Conservation (phyloP, 441 rosid species). For the Mallotus japonicus region DNA sequence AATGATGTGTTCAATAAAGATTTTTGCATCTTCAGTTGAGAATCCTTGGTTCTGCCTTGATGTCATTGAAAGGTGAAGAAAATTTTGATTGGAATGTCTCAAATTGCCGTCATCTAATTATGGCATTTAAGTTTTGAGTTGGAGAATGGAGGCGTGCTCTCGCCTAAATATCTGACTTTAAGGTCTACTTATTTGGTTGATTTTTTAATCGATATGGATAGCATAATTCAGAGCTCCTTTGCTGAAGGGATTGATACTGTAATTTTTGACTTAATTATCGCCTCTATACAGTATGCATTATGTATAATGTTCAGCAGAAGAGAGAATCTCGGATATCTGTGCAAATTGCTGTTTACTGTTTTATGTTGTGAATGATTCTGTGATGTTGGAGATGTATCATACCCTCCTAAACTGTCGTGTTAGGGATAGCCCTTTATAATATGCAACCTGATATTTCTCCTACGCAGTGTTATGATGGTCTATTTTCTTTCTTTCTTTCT, state of each 20-base stretch:
- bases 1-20: neutral
- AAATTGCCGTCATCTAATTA: neutral
- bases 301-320: neutral
- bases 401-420: no score
- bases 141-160: neutral
- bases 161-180: neutral
- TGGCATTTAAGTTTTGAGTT: neutral
- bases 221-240: neutral
- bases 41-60: neutral
- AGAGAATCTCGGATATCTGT: neutral
- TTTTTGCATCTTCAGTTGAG: neutral
- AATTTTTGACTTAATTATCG: neutral
- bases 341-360: neutral
- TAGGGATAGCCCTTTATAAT: no score
- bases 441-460: no score
- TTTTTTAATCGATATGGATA: neutral
- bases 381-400: no score
- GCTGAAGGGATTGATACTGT: neutral
- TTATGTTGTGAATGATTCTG: no score
- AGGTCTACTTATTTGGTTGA: neutral
- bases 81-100: neutral
- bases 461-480: no score
- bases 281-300: no score
- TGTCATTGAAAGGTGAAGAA: neutral
- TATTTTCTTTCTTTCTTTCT: neutral